Base-by-base conservation (phyloP, 2,329 filamentous ascomycete genomes). In the Cladosporium cucumerinum region DNA sequence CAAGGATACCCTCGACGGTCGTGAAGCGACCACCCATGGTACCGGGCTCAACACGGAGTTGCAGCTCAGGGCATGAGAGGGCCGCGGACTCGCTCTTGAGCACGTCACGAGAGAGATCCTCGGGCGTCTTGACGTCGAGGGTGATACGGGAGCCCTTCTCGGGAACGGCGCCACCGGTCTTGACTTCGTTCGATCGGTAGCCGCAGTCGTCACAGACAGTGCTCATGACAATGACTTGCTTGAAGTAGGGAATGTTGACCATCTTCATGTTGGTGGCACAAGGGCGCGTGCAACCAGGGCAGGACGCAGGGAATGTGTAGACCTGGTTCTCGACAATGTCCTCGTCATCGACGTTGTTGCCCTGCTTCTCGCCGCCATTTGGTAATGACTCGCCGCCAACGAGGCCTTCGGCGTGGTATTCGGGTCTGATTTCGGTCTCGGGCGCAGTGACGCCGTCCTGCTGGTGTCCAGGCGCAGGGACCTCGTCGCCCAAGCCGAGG, bases 221-320 rank as follows among this genome's bases (percentile, higher is more conserved):
- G 71, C 89, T 93, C 91, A 97, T 98, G 72, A 99, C 84, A 48
- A 97, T 89, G 3, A 99, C 95, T 75, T 98, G 92, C 80, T 97
- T 96, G 82, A 99, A 99, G 80, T 97, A 90, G 0, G 95, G 95
- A 68, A 99, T 97, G 73, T 96, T 92, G 65, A 98, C 92, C 89
- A 97, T 96, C 82, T 97, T 97, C 92, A 97, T 97, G 78, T 97
- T 93, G 11, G 96, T 96, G 4, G 88, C 87, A 79, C 93, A 97
- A 5, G 87, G 81, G 78, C 91, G 91, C 74, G 89, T 88, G 82
- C 95, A 99, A 67, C 92, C 94, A 0, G 95, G 95, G 78, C 95
- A 99, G 65, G 88, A 91, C 7, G 93, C 89, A 2, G 94, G 94
- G 80, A 99, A 95, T 66, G 88, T 89, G 82, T 98, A 98, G 30